These are phyloP conservation scores for Eragrostis tef DNA, from an alignment of 202 grass and related monocot species.

Conservation along the genomic window DNA sequence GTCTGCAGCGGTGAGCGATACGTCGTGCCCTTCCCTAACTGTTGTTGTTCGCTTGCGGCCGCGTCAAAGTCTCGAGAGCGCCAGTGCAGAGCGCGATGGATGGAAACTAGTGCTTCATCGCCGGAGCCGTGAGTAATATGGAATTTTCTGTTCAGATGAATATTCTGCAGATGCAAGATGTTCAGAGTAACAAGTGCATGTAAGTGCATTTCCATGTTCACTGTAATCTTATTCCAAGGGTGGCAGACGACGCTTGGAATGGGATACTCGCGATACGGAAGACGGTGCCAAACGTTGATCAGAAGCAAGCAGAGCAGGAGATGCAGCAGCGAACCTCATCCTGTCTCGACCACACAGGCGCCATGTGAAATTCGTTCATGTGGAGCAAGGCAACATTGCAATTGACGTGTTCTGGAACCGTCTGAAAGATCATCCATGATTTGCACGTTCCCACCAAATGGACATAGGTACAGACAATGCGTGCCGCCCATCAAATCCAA, in stretches of 20 bases:
- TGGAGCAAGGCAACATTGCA: background rate
- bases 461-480: background rate
- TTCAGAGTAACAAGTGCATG: background rate
- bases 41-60: background rate
- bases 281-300: background rate
- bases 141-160: background rate
- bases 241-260: background rate
- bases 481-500: slow-evolving; percentile 18
- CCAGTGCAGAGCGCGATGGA: background rate
- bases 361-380: background rate
- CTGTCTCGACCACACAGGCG: background rate
- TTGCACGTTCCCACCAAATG: slow-evolving; percentile 22
- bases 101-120: background rate
- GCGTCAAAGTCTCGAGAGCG: background rate
- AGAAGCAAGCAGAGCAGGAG: background rate
- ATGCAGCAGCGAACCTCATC: background rate
- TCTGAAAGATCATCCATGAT: background rate
- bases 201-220: background rate
- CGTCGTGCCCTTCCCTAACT: background rate
- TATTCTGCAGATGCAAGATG: background rate
- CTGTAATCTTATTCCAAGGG: background rate
- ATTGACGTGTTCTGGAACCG: background rate
- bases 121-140: background rate
- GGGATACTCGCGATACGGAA: background rate
- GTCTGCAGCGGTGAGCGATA: background rate